Evolutionary conservation across 495 filamentous ascomycete species (phyloP).

Genomic region (Neurospora sp.): DNA sequence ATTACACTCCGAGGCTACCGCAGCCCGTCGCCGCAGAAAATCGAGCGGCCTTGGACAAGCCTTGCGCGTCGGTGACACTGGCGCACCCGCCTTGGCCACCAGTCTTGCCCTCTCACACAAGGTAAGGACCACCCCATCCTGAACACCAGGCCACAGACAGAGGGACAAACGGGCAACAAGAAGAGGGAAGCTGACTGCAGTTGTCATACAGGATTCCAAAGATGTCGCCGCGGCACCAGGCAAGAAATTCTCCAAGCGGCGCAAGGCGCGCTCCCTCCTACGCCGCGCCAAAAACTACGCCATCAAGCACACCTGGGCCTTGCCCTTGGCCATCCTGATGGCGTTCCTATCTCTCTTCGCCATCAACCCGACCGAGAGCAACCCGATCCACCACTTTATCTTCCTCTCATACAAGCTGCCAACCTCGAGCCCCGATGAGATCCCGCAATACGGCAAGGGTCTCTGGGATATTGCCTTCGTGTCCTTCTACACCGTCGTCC

Average conservation of each 20-base stretch:
- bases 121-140: slow-evolving; percentile 7
- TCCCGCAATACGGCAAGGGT: slow-evolving; percentile 83
- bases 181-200: not conserved
- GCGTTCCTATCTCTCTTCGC: slow-evolving; percentile 59
- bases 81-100: slow-evolving; percentile 34
- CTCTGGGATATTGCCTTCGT: slow-evolving; percentile 77
- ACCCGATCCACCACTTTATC: slow-evolving; percentile 76
- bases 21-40: slow-evolving; percentile 36
- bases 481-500: slow-evolving; percentile 76
- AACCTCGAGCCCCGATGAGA: slow-evolving; percentile 36
- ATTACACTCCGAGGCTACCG: slow-evolving; percentile 13
- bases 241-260: slow-evolving; percentile 42
- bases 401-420: slow-evolving; percentile 87
- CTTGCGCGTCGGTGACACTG: slow-evolving; percentile 38
- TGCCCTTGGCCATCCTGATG: slow-evolving; percentile 61
- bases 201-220: slow-evolving; percentile 10
- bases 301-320: slow-evolving; percentile 69
- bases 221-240: slow-evolving; percentile 9
- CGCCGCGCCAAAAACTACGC: slow-evolving; percentile 56
- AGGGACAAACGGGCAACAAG: not conserved
- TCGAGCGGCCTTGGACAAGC: slow-evolving; percentile 35
- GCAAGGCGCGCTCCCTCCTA: slow-evolving; percentile 50
- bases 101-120: slow-evolving; percentile 27
- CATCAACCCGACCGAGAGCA: slow-evolving; percentile 67
- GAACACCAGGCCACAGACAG: slow-evolving; percentile 5